Evolutionary conservation across 2,329 filamentous ascomycete species (phyloP).

Genomic region (Hypoxylon sp.): DNA sequence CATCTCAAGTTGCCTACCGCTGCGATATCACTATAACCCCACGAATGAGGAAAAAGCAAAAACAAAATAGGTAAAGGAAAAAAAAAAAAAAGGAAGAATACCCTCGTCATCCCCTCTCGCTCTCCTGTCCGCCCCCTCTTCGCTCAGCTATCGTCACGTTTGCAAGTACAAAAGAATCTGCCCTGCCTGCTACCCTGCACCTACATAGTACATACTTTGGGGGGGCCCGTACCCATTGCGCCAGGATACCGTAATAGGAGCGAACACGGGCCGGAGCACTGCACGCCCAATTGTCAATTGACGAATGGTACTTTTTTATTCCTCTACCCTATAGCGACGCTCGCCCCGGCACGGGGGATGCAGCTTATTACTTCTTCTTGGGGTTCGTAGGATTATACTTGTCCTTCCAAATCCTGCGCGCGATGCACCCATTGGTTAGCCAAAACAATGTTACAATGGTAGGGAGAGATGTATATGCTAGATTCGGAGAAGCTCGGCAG

Average conservation of each 20-base stretch:
- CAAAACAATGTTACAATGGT: conserved; percentile 34
- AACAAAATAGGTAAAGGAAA: background rate
- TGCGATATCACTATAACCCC: conserved; percentile 21
- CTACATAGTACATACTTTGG: conserved; percentile 9
- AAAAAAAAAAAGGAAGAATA: conserved; percentile 1
- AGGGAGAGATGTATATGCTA: conserved; percentile 32
- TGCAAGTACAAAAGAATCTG: conserved; percentile 28
- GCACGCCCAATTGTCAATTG: conserved; percentile 28
- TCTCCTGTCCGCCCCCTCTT: conserved; percentile 1
- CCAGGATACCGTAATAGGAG: conserved; percentile 31
- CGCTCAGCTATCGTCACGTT: conserved; percentile 32
- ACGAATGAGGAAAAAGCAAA: conserved; percentile 33
- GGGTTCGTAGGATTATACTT: conserved; percentile 78
- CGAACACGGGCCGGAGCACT: conserved; percentile 4
- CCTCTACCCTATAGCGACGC: conserved; percentile 6
- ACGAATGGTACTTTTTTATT: conserved; percentile 18
- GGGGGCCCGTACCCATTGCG: conserved; percentile 22
- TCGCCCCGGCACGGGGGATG: conserved; percentile 8
- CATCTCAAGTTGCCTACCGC: conserved; percentile 35
- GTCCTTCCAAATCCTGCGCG: conserved; percentile 93
- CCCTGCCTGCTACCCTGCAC: conserved; percentile 8
- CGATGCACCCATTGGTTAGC: conserved; percentile 49
- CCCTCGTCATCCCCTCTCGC: conserved; percentile 5
- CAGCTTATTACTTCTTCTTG: conserved; percentile 60
- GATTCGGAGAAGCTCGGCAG: conserved; percentile 40